Base-by-base conservation (phyloP, 495 filamentous ascomycete species). In the Penicillium ochrochloron region DNA sequence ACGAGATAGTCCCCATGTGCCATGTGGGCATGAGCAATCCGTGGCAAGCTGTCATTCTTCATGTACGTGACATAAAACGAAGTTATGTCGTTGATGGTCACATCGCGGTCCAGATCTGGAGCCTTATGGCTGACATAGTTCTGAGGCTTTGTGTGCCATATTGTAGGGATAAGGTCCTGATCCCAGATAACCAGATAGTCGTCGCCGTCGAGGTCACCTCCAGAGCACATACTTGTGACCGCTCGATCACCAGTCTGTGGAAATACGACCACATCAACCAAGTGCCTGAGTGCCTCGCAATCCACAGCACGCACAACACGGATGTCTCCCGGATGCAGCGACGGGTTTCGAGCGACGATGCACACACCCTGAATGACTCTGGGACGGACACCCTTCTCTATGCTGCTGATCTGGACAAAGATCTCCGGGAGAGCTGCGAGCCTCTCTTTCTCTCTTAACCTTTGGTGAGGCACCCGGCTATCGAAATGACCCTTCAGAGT, bases 111-210 rank as follows among this genome's bases (percentile, higher is more conserved):
- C 6, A 89, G 76, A 35, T 78, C 77, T 3, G 86, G 79, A 17
- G 81, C 78, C 17, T 76, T 73, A 4, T 84, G 81, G 3, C 83
- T 75, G 0, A 78, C 79, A 68, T 90, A 94, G 57, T 88, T 79
- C 92, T 97, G 96, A 0, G 94, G 89, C 3, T 81, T 73, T 37
- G 85, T 76, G 61, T 93, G 90, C 85, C 87, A 92, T 53, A 89
- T 78, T 0, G 60, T 48, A 2, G 93, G 93, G 29, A 94, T 74
- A 6, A 99, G 80, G 50, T 89, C 85, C 37, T 81, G 69, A 67
- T 99, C 93, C 95, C 95, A 99, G 39, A 97, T 91, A 21, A 98
- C 89, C 27, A 97, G 84, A 70, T 90, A 99, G 71, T 98, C 96
- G 67, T 99, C 95, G 0, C 95, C 95, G 75, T 99, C 95, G 3